Evolutionary conservation across 1,284 basidiomycete genomes (phyloP).

Genomic region (Tilletia walkeri): DNA sequence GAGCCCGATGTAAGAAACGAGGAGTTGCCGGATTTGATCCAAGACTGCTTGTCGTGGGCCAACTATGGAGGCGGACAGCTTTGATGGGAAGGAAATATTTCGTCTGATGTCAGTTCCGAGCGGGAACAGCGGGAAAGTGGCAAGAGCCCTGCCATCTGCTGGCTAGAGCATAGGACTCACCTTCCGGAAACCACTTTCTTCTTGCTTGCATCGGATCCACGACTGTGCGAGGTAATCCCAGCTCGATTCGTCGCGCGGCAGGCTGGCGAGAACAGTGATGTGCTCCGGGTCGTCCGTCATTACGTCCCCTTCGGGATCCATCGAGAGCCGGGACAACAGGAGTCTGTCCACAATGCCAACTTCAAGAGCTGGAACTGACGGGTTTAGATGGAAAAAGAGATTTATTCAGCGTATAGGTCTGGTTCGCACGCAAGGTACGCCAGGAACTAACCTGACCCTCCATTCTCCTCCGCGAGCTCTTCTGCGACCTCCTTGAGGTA

Average conservation of each 20-base stretch:
- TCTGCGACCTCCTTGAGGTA: conserved; percentile 77
- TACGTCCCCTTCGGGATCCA: conserved; percentile 69
- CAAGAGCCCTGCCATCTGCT: not conserved
- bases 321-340: conserved; percentile 80
- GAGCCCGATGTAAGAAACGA: conserved; percentile 87
- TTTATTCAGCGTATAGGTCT: not conserved
- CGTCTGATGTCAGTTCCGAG: too few relatives aligned
- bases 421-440: not conserved
- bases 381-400: not conserved
- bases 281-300: conserved; percentile 82
- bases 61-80: conserved; percentile 47
- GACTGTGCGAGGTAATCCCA: conserved; percentile 88
- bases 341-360: conserved; percentile 68
- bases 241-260: conserved; percentile 75
- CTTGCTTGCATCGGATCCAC: conserved; percentile 67
- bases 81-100: not conserved
- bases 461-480: conserved; percentile 71
- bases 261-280: conserved; percentile 71
- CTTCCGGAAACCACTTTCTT: conserved; percentile 32
- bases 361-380: conserved; percentile 21
- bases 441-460: conserved; percentile 58
- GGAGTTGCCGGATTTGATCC: conserved; percentile 57
- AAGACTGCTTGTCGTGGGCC: conserved; percentile 61
- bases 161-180: conserved; percentile 14
- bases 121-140: too few relatives aligned